phyloP scores from a whole-genome alignment of 2,329 filamentous ascomycete species.

The Penicillium sp. region DNA sequence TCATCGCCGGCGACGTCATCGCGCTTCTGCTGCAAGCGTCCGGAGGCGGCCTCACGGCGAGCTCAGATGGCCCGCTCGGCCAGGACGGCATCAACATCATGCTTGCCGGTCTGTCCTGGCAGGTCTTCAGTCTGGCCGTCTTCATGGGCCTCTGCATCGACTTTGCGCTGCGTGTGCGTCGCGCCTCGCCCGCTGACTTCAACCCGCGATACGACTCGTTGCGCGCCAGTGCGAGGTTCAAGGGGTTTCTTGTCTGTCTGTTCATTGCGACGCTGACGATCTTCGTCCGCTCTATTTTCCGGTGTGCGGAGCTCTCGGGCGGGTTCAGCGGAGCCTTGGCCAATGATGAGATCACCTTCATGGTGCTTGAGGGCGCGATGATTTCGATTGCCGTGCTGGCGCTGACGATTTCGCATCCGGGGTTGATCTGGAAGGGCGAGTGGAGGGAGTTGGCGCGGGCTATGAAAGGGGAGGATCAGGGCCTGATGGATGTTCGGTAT shows the following conservation, averaged over 20 bases:
- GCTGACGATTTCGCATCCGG: constrained; percentile 49
- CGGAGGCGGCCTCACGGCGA: constrained; percentile 55
- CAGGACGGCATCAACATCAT: constrained; percentile 57
- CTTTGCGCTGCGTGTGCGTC: constrained; percentile 43
- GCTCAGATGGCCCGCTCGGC: constrained; percentile 34
- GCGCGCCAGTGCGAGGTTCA: constrained; percentile 9
- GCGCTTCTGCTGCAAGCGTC: constrained; percentile 59
- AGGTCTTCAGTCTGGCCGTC: constrained; percentile 54
- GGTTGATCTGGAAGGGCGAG: constrained; percentile 17
- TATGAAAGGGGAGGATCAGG: neutral
- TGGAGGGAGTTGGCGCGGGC: constrained; percentile 4
- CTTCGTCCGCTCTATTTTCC: constrained; percentile 47
- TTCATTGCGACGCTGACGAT: constrained; percentile 42
- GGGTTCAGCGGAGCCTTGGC: constrained; percentile 48
- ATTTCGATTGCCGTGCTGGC: constrained; percentile 44
- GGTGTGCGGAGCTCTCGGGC: constrained; percentile 47
- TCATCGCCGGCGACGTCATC: constrained; percentile 61
- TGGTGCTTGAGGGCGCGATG: constrained; percentile 54
- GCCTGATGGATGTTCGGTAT: neutral
- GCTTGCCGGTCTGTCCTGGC: constrained; percentile 60
- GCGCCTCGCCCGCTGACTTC: constrained; percentile 15
- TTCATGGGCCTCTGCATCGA: constrained; percentile 53
- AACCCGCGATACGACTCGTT: constrained; percentile 11
- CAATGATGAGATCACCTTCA: constrained; percentile 49
- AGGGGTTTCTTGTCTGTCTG: constrained; percentile 25